These are phyloP conservation scores for Vigna reflexopilosa DNA, from an alignment of 306 rosid genomes.

Conservation along the genomic window DNA sequence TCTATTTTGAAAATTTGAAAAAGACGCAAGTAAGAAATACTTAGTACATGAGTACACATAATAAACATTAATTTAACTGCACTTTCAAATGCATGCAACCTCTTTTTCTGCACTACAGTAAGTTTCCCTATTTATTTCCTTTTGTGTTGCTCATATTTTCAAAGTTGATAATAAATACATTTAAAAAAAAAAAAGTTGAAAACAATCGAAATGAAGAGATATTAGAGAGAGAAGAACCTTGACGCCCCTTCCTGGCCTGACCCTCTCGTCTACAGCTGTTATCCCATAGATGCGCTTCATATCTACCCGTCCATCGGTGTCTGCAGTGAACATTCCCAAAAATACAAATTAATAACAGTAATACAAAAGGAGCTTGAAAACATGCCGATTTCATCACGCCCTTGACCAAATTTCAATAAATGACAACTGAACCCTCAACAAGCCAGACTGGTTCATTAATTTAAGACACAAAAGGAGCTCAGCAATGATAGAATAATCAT, in stretches of 20 bases:
- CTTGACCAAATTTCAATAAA: background rate
- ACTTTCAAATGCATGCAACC: slow-evolving; percentile 46
- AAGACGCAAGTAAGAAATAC: no score
- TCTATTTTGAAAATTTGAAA: no score
- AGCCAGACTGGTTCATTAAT: background rate
- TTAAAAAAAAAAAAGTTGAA: background rate
- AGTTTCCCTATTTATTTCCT: slow-evolving; percentile 9
- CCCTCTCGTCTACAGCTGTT: slow-evolving; percentile 93
- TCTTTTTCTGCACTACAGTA: slow-evolving; percentile 34
- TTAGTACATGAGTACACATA: background rate
- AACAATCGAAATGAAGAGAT: background rate
- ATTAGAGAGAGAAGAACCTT: slow-evolving; percentile 55
- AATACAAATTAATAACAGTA: background rate
- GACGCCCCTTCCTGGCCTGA: slow-evolving; percentile 92
- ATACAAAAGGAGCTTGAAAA: background rate
- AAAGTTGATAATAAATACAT: background rate
- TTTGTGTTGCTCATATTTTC: background rate
- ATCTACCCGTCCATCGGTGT: slow-evolving; percentile 97
- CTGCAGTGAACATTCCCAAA: slow-evolving; percentile 46
- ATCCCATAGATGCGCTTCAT: slow-evolving; percentile 99
- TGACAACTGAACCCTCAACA: background rate
- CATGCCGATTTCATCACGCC: slow-evolving; percentile 17
- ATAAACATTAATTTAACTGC: background rate
- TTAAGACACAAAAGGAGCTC: background rate
- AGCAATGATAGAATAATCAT: background rate